These are phyloP conservation scores for Bifiguratus adelaidae DNA, from an alignment of 192 early-diverging fungal species.

Conservation along the genomic window DNA sequence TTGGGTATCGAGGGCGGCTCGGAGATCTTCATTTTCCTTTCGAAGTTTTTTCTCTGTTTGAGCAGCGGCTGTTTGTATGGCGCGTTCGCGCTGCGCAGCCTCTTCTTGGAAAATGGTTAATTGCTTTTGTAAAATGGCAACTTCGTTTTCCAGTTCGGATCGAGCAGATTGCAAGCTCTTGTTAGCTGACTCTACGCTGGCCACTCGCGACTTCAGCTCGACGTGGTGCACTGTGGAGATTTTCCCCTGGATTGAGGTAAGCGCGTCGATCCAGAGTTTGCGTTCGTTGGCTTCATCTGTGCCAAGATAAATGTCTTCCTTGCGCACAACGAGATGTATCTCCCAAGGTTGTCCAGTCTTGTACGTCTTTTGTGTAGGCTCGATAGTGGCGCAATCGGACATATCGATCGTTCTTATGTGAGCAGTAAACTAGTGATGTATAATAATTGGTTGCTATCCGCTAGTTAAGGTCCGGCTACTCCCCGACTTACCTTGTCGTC, in stretches of 20 bases:
- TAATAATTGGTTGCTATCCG: neutral
- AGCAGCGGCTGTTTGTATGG: neutral
- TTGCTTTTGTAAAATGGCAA: slow-evolving; percentile 2
- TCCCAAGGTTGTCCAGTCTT: slow-evolving; percentile 31
- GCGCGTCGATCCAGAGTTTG: slow-evolving; percentile 32
- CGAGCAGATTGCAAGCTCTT: slow-evolving; percentile 7
- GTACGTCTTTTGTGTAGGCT: slow-evolving; percentile 25
- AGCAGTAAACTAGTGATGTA: slow-evolving; percentile 13
- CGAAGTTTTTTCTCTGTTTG: slow-evolving; percentile 3
- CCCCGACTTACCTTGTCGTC: slow-evolving; percentile 32
- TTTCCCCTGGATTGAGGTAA: slow-evolving; percentile 39
- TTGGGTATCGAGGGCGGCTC: slow-evolving; percentile 7
- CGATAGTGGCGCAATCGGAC: slow-evolving; percentile 31
- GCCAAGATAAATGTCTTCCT: slow-evolving; percentile 32
- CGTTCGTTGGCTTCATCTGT: slow-evolving; percentile 30
- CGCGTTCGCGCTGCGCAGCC: neutral
- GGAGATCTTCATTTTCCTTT: slow-evolving; percentile 11
- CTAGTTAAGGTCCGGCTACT: neutral
- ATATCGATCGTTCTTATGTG: slow-evolving; percentile 37
- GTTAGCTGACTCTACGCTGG: slow-evolving; percentile 12
- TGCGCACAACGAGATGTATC: slow-evolving; percentile 26
- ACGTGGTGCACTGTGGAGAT: slow-evolving; percentile 25
- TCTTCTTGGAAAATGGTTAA: slow-evolving; percentile 4
- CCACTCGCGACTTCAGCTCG: slow-evolving; percentile 25
- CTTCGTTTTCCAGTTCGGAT: slow-evolving; percentile 8